Evolutionary conservation across 176 grass and related monocot species (phyloP), one percentile per base, ranked within the genome.

Genomic region (Leersia perrieri): DNA sequence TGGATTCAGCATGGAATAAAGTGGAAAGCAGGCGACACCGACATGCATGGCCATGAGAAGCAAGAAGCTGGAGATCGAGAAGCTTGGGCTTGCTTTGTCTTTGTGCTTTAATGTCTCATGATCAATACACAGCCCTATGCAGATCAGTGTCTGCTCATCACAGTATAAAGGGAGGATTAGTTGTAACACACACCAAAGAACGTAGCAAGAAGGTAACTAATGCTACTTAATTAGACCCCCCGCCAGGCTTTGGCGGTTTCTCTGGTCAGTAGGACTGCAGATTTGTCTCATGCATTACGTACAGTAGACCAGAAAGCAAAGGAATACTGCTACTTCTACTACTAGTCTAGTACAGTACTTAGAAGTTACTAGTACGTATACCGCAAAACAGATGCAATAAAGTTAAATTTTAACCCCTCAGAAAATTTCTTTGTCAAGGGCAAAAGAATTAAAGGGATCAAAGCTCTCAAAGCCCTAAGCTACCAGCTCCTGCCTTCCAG

Each of bases 1-100:
- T 85, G 84, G 80, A 84, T 88, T 88, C 60, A 84, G 68, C 86
- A 73, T 39, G 83, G 86, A 94, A 89, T 92, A 94, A 89, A 87
- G 87, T 41, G 63, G 70, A 94, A 87, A 92, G 89, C 53, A 55
- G 62, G 68, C 49, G 64, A 69, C 83, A 85, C 87, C 87, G 77
- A 93, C 88, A 81, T 79, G 79, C 77, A 73, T 70, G 66, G 78
- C 79, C 65, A 82, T 70, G 84, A 75, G 83, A 69, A 8, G n/a
- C 5, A 58, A 25, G 53, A 25, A 5, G 53, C 20, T n/a, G 53
- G 53, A n/a, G 53, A 58, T 58, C 53, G 20, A 58, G 53, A 58
- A 58, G 53, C 53, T 36, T 34, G 61, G 65, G 33, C 72, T 88
- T 88, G 60, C 60, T 70, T 81, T 79, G 58, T n/a, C 60, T 84